These are phyloP conservation scores for Stellera chamaejasme DNA, from an alignment of 345 rosid genomes.

Conservation along the genomic window DNA sequence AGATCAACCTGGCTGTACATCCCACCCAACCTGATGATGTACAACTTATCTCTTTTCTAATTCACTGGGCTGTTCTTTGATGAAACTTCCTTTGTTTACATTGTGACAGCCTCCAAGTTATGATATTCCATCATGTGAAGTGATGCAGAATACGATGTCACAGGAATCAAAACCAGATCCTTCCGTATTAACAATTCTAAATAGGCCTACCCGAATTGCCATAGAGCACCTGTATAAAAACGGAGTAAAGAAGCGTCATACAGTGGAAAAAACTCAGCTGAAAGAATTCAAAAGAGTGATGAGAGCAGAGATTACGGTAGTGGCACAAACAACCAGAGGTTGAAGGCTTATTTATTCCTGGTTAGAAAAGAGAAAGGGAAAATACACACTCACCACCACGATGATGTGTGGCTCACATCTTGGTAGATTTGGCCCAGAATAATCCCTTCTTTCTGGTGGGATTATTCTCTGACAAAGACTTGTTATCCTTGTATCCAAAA, in stretches of 20 bases:
- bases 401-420: slow-evolving; percentile 40
- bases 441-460: slow-evolving; percentile 58
- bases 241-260: not conserved
- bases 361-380: not conserved
- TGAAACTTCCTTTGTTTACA: slow-evolving; percentile 29
- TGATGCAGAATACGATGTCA: slow-evolving; percentile 17
- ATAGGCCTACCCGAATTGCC: slow-evolving; percentile 14
- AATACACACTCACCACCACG: slow-evolving; percentile 25
- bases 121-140: slow-evolving; percentile 14
- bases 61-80: slow-evolving; percentile 7
- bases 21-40: slow-evolving; percentile 15
- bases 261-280: slow-evolving; percentile 7
- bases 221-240: slow-evolving; percentile 20
- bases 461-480: slow-evolving; percentile 42
- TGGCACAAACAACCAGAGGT: not conserved
- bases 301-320: not conserved
- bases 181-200: slow-evolving; percentile 7
- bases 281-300: not conserved
- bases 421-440: slow-evolving; percentile 86
- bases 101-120: slow-evolving; percentile 20
- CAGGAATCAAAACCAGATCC: slow-evolving; percentile 8
- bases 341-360: not conserved
- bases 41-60: slow-evolving; percentile 13
- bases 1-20: slow-evolving; percentile 35
- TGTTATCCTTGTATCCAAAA: slow-evolving; percentile 59